phyloP scores from a whole-genome alignment of 108 stramenopile species.

The Nannochloropsis gaditana region DNA sequence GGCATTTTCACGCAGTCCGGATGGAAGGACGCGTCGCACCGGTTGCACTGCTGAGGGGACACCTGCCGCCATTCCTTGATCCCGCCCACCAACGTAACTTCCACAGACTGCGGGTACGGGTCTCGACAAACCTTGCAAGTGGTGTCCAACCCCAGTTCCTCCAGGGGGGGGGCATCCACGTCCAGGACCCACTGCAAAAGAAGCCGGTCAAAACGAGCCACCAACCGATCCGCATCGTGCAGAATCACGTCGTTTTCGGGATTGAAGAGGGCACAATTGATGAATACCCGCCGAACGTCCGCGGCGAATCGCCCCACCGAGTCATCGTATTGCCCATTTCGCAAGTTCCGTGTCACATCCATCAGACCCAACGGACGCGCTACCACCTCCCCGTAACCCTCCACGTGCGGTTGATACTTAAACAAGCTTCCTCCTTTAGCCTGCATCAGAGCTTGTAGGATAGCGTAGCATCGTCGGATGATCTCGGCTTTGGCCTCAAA shows the following conservation, averaged over 20 bases:
- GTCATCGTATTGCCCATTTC: background rate
- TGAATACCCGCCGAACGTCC: background rate
- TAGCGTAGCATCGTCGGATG: background rate
- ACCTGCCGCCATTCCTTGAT: background rate
- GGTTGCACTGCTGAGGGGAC: background rate
- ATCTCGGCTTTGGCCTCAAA: background rate
- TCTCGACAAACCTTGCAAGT: background rate
- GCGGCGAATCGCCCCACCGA: background rate
- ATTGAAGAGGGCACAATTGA: slow-evolving; percentile 2
- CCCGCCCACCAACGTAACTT: background rate
- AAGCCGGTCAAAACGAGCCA: background rate
- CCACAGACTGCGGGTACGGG: background rate
- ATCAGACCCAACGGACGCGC: background rate
- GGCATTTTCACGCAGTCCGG: slow-evolving; percentile 13
- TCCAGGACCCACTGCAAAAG: background rate
- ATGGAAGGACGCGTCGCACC: background rate
- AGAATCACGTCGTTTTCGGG: background rate
- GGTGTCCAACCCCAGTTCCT: background rate
- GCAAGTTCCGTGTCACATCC: background rate
- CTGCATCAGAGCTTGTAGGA: background rate
- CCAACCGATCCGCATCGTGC: background rate
- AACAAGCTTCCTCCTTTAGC: background rate
- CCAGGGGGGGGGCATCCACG: background rate
- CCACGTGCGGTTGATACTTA: background rate
- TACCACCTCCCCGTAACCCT: background rate